Evolutionary conservation across 1,139 yeast genomes (phyloP).

Genomic region (Martiniozyma asiatica): DNA sequence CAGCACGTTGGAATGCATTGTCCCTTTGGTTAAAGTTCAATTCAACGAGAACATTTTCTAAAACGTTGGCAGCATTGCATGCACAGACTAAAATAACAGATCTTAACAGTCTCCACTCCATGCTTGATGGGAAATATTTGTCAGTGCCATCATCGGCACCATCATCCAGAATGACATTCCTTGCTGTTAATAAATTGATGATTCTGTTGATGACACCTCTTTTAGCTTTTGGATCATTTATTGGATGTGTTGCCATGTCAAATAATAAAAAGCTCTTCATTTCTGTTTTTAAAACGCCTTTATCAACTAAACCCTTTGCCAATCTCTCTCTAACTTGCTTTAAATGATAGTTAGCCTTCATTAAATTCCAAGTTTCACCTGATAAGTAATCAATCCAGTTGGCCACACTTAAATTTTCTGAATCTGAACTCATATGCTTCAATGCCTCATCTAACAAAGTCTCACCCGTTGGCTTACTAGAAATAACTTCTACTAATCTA

Average conservation of each 20-base stretch:
- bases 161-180: conserved; percentile 47
- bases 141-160: no score
- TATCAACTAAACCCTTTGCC: conserved; percentile 94
- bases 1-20: conserved; percentile 86
- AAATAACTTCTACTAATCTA: conserved; percentile 76
- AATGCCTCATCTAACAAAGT: conserved; percentile 88
- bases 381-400: conserved; percentile 91
- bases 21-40: conserved; percentile 85
- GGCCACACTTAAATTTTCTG: conserved; percentile 65
- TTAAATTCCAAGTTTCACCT: conserved; percentile 95
- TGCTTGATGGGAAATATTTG: conserved; percentile 50
- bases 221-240: conserved; percentile 70
- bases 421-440: conserved; percentile 78
- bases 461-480: conserved; percentile 85
- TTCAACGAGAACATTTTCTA: conserved; percentile 75
- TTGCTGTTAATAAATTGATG: conserved; percentile 53
- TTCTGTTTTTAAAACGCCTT: conserved; percentile 94
- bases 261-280: conserved; percentile 86
- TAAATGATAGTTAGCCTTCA: conserved; percentile 88
- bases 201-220: conserved; percentile 71
- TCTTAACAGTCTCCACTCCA: conserved; percentile 63
- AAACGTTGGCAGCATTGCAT: conserved; percentile 89
- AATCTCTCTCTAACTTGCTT: conserved; percentile 95
- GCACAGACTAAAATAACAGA: conserved; percentile 78
- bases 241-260: conserved; percentile 98